Base-by-base conservation (phyloP, 2,329 filamentous ascomycete genomes). In the Orbilia quercus region DNA sequence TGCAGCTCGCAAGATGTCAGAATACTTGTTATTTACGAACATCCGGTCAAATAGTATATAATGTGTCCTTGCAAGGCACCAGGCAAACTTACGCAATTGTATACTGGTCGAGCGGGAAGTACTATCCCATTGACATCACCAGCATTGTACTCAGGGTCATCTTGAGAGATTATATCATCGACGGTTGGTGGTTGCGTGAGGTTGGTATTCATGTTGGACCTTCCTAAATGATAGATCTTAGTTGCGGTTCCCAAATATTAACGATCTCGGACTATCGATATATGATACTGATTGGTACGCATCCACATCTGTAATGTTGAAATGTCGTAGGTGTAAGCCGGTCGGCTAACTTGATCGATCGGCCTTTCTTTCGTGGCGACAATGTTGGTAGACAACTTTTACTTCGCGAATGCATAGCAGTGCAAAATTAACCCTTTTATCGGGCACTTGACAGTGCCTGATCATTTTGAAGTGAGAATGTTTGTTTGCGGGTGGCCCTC, bases 401-500 rank as follows among this genome's bases (percentile, higher is more conserved):
- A 4, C 4, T 31, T 9, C 28, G 28, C 4, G 4, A 31, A 31
- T n/a, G 28, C 28, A 5, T 31, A 31, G 5, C 4, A 9, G 28
- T 31, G 4, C 28, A 4, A 31, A 31, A 31, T 34, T 34, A 12
- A 16, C 6, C 9, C 36, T 40, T 12, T 40, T 40, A 1, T 54
- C 40, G 28, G 6, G 31, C 23, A 16, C 1, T 42, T 7, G 18
- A 22, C 14, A 9, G 50, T 54, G 9, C 31, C 34, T 23, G 31
- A 38, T 7, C 16, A 12, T 23, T 23, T 38, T 25, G 22, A 7
- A 14, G 31, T 50, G 50, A 50, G 31, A 31, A 14, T 14, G 50
- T 62, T 62, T 44, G 55, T 70, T 57, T 70, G 48, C 64, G 28
- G 64, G 11, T 12, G 34, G 7, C 18, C 4, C 3, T 12, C 11